Conservation (phyloP, 495 filamentous ascomycete species). For the Wilcoxina mikolae region DNA sequence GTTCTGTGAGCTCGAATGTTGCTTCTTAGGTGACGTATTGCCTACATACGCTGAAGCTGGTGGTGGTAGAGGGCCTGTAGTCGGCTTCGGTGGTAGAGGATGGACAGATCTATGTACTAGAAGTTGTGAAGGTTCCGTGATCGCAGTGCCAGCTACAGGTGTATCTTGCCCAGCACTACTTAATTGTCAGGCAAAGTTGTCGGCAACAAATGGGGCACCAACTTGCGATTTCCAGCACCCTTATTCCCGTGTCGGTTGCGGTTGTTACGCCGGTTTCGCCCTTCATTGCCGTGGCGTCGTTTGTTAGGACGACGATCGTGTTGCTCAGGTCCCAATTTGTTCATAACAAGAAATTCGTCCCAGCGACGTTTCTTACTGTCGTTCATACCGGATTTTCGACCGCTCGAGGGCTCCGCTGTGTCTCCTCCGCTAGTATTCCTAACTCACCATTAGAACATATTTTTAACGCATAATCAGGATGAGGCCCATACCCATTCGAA, state of each 20-base stretch:
- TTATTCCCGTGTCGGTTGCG: slow-evolving; percentile 2
- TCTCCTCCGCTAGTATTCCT: not conserved
- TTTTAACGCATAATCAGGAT: not conserved
- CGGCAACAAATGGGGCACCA: not conserved
- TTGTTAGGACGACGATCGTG: slow-evolving; percentile 1
- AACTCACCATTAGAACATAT: not conserved
- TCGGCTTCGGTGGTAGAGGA: slow-evolving; percentile 21
- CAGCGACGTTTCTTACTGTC: slow-evolving; percentile 8
- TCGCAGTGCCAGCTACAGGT: not conserved
- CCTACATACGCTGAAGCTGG: slow-evolving; percentile 5
- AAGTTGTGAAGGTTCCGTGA: not conserved
- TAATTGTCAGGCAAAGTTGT: not conserved
- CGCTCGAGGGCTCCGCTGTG: not conserved
- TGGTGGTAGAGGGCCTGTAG: slow-evolving; percentile 15
- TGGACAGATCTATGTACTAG: slow-evolving; percentile 14
- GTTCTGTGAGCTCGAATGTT: not conserved
- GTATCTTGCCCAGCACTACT: slow-evolving; percentile 15
- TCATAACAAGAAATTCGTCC: slow-evolving; percentile 2
- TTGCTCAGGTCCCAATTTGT: not conserved
- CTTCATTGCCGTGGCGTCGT: slow-evolving; percentile 5
- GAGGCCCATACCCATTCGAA: slow-evolving; percentile 1
- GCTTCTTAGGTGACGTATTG: not conserved
- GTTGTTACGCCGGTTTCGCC: slow-evolving; percentile 5
- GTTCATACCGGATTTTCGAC: not conserved
- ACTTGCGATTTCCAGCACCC: slow-evolving; percentile 15